Evolutionary conservation across 1,139 yeast species (phyloP), one percentile per base, ranked within the genome.

Genomic region (Candida pseudocylindracea): DNA sequence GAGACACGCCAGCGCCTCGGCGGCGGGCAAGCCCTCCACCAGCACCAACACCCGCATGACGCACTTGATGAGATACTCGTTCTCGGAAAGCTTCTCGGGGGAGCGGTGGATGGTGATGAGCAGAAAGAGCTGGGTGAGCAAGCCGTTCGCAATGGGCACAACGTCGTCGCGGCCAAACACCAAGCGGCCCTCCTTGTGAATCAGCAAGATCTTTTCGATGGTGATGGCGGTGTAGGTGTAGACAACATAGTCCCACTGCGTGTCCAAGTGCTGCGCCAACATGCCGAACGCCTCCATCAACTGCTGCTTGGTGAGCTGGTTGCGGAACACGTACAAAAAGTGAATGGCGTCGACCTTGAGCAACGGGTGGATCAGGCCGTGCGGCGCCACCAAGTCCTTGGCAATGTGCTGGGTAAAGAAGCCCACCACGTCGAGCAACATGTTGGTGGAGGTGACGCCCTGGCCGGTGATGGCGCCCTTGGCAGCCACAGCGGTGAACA

Each of bases 161-260:
- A 91, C 59, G 50, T 91, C 98, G 8, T 50, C 48, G 45, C 80
- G 81, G 42, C 60, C 63, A 48, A 91, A 83, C 37, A 88, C 59
- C 6, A 56, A 55, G 20, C 20, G 20, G 20, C 20, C 20, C 8
- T 8, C 26, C 29, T 66, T 50, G 33, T 54, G 63, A 55, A 85
- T 68, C 2, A 93, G 69, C 35, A 91, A 59, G 35, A 91, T 70
- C 43, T 81, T 74, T 46, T 91, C 98, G 38, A 88, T 71, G 2
- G 96, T 83, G 37, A 91, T 75, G 2, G 98, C 85, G 2, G 96
- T 72, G 47, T 85, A 91, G 0, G 98, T 85, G 51, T 78, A 81
- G 12, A 85, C 92, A 31, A 83, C 93, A 35, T 79, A 78, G 39
- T 80, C 79, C 10, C 52, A 43, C 15, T 60, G 57, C 29, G 64